Conservation (phyloP, 2,329 filamentous ascomycete genomes). For the Ploettnerulaceae sp. region DNA sequence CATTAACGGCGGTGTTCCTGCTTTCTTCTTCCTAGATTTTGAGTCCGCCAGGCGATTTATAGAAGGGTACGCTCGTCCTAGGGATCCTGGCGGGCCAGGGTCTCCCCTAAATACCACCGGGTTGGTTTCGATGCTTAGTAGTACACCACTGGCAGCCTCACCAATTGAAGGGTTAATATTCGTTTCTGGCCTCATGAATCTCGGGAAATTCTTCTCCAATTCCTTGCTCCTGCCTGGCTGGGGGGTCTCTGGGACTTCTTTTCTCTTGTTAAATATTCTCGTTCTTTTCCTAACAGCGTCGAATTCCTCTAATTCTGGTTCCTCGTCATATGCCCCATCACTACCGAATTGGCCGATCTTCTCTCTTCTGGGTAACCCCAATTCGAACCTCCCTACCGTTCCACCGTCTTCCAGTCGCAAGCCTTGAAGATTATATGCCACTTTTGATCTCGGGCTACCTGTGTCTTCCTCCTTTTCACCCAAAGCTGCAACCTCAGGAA, state of each 20-base stretch:
- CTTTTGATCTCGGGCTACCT: conserved; percentile 30
- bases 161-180: conserved; percentile 16
- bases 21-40: conserved; percentile 28
- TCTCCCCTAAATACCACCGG: conserved; percentile 28
- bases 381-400: conserved; percentile 21
- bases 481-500: conserved; percentile 1
- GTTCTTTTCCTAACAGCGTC: conserved; percentile 9
- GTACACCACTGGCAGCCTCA: conserved; percentile 16
- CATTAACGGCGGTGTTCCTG: conserved; percentile 26
- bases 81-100: not conserved
- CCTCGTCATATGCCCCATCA: conserved; percentile 1
- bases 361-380: conserved; percentile 11
- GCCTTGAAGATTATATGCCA: conserved; percentile 31
- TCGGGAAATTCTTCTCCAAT: conserved; percentile 15
- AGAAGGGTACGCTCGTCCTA: conserved; percentile 27
- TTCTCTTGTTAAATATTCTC: too few species aligned
- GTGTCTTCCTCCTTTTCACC: conserved; percentile 9
- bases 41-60: conserved; percentile 31
- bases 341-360: not conserved
- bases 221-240: conserved; percentile 10
- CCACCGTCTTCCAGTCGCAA: conserved; percentile 26
- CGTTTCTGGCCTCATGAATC: conserved; percentile 15
- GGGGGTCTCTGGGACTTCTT: conserved; percentile 30
- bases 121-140: conserved; percentile 26
- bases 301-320: not conserved